Conservation (phyloP, 306 rosid genomes). For the Astragalus membranaceus region DNA sequence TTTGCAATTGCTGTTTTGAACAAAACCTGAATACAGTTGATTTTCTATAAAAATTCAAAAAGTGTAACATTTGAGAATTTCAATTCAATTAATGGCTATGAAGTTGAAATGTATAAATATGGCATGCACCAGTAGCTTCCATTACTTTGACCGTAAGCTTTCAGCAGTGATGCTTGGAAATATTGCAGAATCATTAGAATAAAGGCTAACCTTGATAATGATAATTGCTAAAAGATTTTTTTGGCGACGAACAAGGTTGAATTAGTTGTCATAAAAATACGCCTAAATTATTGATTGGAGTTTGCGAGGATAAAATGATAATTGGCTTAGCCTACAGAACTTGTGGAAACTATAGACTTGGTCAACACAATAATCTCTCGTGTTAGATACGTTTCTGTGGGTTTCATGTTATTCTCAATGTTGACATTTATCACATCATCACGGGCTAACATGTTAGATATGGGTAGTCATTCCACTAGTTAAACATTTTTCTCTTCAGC, state of each 20-base stretch:
- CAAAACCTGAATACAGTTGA: not conserved
- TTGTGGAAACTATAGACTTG: not conserved
- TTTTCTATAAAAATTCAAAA: too few relatives aligned
- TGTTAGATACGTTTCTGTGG: not conserved
- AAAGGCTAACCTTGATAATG: not conserved
- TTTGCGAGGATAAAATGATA: not conserved
- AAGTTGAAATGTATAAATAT: not conserved
- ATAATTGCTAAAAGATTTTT: not conserved
- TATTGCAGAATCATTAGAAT: not conserved
- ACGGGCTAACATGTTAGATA: not conserved
- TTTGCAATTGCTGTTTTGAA: not conserved
- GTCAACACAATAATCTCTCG: not conserved
- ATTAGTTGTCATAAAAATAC: not conserved
- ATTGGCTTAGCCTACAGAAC: not conserved
- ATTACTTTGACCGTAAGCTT: not conserved
- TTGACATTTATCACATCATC: not conserved
- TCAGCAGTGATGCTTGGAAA: not conserved
- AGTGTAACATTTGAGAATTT: not conserved
- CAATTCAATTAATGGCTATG: not conserved
- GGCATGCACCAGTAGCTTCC: not conserved
- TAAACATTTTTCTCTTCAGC: not conserved
- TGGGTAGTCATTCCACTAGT: not conserved
- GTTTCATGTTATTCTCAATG: not conserved
- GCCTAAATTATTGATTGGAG: not conserved
- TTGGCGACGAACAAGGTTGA: not conserved